phyloP scores from a whole-genome alignment of 2,329 filamentous ascomycete species.

The Thielaviopsis euricoi region DNA sequence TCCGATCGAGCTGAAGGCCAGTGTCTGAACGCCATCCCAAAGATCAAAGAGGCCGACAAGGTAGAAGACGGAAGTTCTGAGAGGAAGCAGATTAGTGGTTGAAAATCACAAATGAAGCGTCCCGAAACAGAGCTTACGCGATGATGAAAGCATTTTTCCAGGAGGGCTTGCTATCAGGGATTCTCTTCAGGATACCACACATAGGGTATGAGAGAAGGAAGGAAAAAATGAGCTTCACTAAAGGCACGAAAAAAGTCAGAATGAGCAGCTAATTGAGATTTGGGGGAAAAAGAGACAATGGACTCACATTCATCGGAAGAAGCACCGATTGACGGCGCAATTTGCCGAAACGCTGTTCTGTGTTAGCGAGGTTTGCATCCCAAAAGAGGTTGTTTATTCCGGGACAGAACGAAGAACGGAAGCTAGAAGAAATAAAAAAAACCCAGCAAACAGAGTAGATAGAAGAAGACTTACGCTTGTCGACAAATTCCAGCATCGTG shows the following conservation, averaged over 20 bases:
- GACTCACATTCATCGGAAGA: constrained; percentile 30
- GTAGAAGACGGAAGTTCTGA: constrained; percentile 70
- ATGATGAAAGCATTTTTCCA: constrained; percentile 84
- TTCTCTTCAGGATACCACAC: constrained; percentile 70
- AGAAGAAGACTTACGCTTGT: constrained; percentile 1
- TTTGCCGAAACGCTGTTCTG: constrained; percentile 27
- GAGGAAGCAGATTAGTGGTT: background rate
- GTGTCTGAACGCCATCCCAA: constrained; percentile 66
- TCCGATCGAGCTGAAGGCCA: constrained; percentile 62
- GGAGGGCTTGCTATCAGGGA: constrained; percentile 70
- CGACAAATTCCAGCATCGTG: constrained; percentile 9
- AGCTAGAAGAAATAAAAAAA: background rate
- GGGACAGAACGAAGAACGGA: background rate
- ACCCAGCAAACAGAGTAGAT: background rate
- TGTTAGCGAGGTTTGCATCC: background rate
- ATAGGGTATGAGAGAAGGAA: constrained; percentile 89
- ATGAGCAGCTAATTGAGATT: background rate
- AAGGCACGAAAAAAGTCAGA: background rate
- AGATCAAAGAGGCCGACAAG: constrained; percentile 85
- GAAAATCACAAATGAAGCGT: background rate
- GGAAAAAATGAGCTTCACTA: constrained; percentile 84
- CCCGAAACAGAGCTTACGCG: constrained; percentile 33
- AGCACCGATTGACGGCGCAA: constrained; percentile 25
- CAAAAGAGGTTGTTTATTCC: background rate
- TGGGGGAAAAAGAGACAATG: background rate